Conservation (phyloP, 495 filamentous ascomycete genomes). For the Monascus purpureus region DNA sequence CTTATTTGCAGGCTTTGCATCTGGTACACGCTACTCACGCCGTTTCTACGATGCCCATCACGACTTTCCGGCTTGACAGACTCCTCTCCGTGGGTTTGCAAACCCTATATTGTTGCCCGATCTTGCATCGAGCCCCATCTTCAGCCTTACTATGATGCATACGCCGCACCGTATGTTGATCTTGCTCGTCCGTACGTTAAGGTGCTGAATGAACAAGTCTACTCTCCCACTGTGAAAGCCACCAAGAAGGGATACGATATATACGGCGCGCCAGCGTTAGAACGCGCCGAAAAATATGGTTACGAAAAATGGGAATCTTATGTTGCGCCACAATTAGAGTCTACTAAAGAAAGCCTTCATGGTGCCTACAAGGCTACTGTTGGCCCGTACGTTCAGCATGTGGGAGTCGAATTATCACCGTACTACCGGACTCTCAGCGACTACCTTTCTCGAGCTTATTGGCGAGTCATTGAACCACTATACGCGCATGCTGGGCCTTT, state of each 20-base stretch:
- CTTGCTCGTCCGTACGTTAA: slow-evolving; percentile 59
- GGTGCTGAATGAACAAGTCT: slow-evolving; percentile 48
- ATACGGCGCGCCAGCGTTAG: slow-evolving; percentile 66
- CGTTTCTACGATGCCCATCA: slow-evolving; percentile 72
- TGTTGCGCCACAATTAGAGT: slow-evolving; percentile 57
- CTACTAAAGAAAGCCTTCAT: slow-evolving; percentile 42
- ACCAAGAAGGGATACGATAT: slow-evolving; percentile 47
- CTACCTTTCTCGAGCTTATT: not conserved
- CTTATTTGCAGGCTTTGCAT: slow-evolving; percentile 46
- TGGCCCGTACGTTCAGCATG: slow-evolving; percentile 58
- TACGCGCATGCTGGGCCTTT: slow-evolving; percentile 62
- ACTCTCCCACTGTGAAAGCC: slow-evolving; percentile 49
- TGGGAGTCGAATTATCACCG: slow-evolving; percentile 42
- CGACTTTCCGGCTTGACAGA: slow-evolving; percentile 49
- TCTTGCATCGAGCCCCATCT: slow-evolving; percentile 60
- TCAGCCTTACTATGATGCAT: slow-evolving; percentile 74
- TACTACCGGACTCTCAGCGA: slow-evolving; percentile 36
- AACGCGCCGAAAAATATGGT: slow-evolving; percentile 47
- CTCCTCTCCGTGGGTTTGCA: slow-evolving; percentile 66
- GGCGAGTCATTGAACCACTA: slow-evolving; percentile 48
- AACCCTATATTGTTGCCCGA: slow-evolving; percentile 61
- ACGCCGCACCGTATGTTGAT: slow-evolving; percentile 74
- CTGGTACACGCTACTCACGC: slow-evolving; percentile 74
- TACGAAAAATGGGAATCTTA: slow-evolving; percentile 63
- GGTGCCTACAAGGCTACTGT: slow-evolving; percentile 54